Conservation (phyloP, 176 grass and related monocot species). For the Miscanthus lutarioriparius region DNA sequence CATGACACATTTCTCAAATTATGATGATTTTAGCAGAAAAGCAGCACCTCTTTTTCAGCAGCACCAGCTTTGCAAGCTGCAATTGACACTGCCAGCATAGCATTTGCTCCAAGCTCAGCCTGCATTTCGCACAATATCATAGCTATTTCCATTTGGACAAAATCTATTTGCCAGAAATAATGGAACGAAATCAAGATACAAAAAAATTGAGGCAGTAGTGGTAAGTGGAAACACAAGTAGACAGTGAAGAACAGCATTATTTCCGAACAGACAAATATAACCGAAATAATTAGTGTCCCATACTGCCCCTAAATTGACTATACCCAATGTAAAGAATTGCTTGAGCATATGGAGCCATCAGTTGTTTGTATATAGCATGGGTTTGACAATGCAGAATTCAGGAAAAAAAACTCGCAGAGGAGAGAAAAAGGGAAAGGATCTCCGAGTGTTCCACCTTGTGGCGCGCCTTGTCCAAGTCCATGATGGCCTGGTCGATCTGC, state of each 20-base stretch:
- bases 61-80: conserved; percentile 98
- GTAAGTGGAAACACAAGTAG: not conserved
- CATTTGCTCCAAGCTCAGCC: conserved; percentile 83
- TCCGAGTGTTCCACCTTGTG: conserved; percentile 64
- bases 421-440: not conserved
- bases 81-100: conserved; percentile 94
- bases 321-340: conserved; percentile 19
- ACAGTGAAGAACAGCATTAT: not conserved
- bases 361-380: conserved; percentile 8
- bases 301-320: not conserved
- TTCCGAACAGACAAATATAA: not conserved
- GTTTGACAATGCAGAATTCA: conserved; percentile 44
- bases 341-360: not conserved
- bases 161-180: not conserved
- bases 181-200: too few relatives aligned
- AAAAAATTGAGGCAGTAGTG: not conserved
- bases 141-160: not conserved
- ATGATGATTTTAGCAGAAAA: conserved; percentile 11
- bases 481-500: conserved; percentile 99
- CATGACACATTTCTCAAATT: not conserved
- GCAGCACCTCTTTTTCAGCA: conserved; percentile 85
- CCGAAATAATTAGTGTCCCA: not conserved
- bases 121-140: conserved; percentile 31
- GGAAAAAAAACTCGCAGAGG: not conserved
- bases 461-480: conserved; percentile 92